Evolutionary conservation across 1,139 yeast species (phyloP), one percentile per base, ranked within the genome.

Genomic region (Citeromyces siamensis): DNA sequence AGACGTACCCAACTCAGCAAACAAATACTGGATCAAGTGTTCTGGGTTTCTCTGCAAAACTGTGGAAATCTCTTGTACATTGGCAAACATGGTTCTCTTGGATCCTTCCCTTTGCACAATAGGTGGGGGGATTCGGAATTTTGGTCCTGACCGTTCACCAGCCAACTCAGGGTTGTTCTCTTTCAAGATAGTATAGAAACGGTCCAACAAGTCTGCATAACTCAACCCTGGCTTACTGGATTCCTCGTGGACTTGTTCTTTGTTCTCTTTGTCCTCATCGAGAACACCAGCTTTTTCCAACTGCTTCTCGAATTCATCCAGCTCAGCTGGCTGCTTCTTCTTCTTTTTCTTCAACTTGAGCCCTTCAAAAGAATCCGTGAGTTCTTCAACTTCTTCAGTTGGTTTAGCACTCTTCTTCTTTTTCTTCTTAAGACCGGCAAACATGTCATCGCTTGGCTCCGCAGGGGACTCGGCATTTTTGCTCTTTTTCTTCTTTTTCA

Each of bases 1-100:
- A 3, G 97, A 85, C 18, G 99, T 90, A 77, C 98, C 99, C 73
- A 90, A 71, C 68, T 90, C 99, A 2, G 98, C 97, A 62, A 90
- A 93, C 62, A 90, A 66, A 63, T 83, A 90, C 66, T 86, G 96
- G 59, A 88, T 90, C 48, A 90, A 79, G 64, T 93, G 98, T 54
- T 90, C 98, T 48, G 95, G 93, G 40, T 88, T 84, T 67, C 99
- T 80, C 64, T 88, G 96, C 67, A 90, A 72, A 42, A 88, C 90
- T 50, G 85, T 84, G 46, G 95, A 75, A 49, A 90, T 90, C 54
- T 84, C 95, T 66, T 88, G 94, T 46, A 90, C 88, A 60, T 90
- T 90, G 51, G 95, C 88, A 59, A 93, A 90, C 54, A 88, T 74
- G 7, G 98, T 85, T 73, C 88, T 93, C 65, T 90, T 93, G 54